phyloP scores from a whole-genome alignment of 2,329 filamentous ascomycete species.

The Diaporthe ilicicola region DNA sequence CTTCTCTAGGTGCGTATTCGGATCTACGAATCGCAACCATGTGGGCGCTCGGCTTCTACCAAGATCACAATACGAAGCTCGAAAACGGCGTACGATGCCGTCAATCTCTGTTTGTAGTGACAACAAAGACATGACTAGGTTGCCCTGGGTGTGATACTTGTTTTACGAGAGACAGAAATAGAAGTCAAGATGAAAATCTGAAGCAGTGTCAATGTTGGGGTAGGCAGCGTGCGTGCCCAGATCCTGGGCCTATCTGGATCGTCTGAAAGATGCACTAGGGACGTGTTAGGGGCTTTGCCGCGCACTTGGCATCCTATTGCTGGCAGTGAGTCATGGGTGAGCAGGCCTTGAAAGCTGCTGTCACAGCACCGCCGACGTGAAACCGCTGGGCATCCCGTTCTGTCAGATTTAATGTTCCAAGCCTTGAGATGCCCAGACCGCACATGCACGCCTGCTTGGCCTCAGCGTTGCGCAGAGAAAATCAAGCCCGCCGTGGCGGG shows the following conservation, averaged over 20 bases:
- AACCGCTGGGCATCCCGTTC: constrained; percentile 16
- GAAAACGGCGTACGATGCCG: not conserved
- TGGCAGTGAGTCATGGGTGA: not conserved
- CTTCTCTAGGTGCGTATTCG: not conserved
- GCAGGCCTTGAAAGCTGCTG: constrained; percentile 5
- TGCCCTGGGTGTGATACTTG: not conserved
- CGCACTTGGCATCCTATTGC: not conserved
- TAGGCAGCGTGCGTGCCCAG: not conserved
- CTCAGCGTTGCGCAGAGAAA: not conserved
- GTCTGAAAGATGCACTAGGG: constrained; percentile 7
- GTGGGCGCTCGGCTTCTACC: not conserved
- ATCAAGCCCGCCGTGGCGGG: constrained; percentile 1
- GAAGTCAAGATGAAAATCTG: constrained; percentile 19
- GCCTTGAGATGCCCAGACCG: constrained; percentile 6
- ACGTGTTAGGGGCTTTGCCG: not conserved
- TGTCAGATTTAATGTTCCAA: constrained; percentile 17
- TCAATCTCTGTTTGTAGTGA: constrained; percentile 3
- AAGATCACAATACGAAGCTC: not conserved
- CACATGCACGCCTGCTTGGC: not conserved
- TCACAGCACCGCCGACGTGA: constrained; percentile 16
- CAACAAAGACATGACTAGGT: not conserved
- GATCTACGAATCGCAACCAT: constrained; percentile 18
- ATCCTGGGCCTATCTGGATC: not conserved
- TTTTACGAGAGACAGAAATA: not conserved
- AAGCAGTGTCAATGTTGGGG: constrained; percentile 1